These are phyloP conservation scores for Halophytophthora batemanensis DNA, from an alignment of 352 stramenopile species.

Conservation along the genomic window DNA sequence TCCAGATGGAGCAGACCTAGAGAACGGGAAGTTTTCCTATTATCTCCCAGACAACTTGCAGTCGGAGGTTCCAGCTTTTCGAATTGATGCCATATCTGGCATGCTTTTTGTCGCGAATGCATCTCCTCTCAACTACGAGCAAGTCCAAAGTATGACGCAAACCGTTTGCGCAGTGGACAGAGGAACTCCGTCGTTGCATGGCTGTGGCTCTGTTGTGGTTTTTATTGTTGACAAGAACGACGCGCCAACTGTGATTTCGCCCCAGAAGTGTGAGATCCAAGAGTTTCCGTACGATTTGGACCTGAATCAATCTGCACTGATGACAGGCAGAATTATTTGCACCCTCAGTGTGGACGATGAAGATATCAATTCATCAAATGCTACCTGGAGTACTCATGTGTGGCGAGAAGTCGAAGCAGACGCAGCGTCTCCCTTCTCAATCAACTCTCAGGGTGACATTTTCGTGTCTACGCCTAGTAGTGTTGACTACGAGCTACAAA, in stretches of 20 bases:
- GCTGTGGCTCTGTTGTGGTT: conserved; percentile 9
- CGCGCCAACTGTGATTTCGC: conserved; percentile 12
- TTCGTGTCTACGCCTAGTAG: conserved; percentile 9
- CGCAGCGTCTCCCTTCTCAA: conserved; percentile 9
- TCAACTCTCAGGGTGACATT: conserved; percentile 14
- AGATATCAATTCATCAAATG: conserved; percentile 11
- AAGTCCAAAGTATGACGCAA: neutral
- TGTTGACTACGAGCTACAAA: conserved; percentile 18
- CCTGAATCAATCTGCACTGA: conserved; percentile 5
- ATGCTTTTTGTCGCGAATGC: conserved; percentile 14
- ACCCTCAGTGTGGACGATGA: conserved; percentile 18
- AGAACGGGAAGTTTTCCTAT: conserved; percentile 8
- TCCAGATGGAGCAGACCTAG: conserved; percentile 9
- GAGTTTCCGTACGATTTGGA: conserved; percentile 21
- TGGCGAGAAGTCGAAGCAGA: conserved; percentile 14
- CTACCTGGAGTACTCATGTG: conserved; percentile 15
- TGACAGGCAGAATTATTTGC: conserved; percentile 13
- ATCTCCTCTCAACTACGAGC: conserved; percentile 18
- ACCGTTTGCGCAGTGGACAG: conserved; percentile 15
- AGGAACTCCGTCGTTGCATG: conserved; percentile 13
- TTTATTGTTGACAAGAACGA: conserved; percentile 18
- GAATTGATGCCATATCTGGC: conserved; percentile 16
- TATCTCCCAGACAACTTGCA: conserved; percentile 6
- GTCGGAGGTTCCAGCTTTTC: neutral
- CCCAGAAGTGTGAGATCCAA: conserved; percentile 12